Evolutionary conservation across 1,284 basidiomycete genomes (phyloP).

Genomic region (Rhodotorula sp.): DNA sequence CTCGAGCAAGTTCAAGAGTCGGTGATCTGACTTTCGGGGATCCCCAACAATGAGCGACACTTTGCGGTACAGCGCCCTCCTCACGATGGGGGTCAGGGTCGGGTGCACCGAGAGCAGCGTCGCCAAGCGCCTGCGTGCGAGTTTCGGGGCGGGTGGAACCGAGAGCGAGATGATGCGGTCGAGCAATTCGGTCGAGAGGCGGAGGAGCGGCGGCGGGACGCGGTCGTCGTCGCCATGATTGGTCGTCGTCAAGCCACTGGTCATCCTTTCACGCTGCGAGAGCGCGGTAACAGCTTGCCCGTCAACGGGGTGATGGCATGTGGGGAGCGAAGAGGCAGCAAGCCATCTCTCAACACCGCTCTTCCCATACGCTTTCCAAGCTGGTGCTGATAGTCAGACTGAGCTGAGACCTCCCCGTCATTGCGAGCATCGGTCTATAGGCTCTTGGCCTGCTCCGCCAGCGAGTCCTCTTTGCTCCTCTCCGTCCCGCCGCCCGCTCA

Average conservation of each 20-base stretch:
- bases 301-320: neutral
- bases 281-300: neutral
- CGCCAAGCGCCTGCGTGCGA: neutral
- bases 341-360: neutral
- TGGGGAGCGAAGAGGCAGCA: neutral
- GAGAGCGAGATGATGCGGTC: slow-evolving; percentile 16
- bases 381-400: neutral
- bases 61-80: slow-evolving; percentile 11
- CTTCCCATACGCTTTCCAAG: neutral
- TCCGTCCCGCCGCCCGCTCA: too few relatives aligned
- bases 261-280: neutral
- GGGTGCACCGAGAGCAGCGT: slow-evolving; percentile 10
- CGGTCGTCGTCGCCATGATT: neutral
- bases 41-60: slow-evolving; percentile 13
- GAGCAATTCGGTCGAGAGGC: slow-evolving; percentile 23
- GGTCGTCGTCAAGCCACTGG: too few relatives aligned
- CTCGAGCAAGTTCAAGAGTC: slow-evolving; percentile 3
- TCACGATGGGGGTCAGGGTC: slow-evolving; percentile 6
- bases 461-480: too few relatives aligned
- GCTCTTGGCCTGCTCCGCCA: too few relatives aligned
- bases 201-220: slow-evolving; percentile 9
- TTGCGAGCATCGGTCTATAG: too few relatives aligned
- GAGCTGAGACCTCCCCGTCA: too few relatives aligned
- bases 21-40: neutral
- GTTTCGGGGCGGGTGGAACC: neutral